Evolutionary conservation across 345 rosid genomes (phyloP), one percentile per base, ranked within the genome.

Genomic region (Eucalyptus melliodora): DNA sequence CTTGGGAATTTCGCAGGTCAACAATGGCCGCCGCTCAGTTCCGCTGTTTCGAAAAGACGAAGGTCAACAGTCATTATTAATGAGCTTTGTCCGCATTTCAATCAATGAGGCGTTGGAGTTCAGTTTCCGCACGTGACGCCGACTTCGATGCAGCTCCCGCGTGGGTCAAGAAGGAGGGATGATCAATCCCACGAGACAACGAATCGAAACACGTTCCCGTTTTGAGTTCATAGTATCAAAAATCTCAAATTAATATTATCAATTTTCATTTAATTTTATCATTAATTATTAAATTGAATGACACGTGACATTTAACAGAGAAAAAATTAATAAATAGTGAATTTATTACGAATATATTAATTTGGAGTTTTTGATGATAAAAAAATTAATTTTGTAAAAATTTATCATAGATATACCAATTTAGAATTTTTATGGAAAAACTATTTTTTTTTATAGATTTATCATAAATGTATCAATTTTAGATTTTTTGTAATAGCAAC

Each of bases 391-490:
- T 53, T 8, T 1, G 1, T 4, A 2, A 53, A 53, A 53, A 21
- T 1, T 53, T 53, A 8, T 53, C 0, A 19, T 0, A 1, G 0
- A 1, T 17, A 17, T 53, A 19, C 0, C 0, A 53, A 1, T 53
- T 53, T 19, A 0, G 0, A 0, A 53, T 19, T 53, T 53, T 53
- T 53, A 3, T 53, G 0, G 8, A 53, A 3, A 19, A 53, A 2
- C 0, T 7, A 19, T 1, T 8, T 1, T 19, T 53, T 53, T 53
- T 1, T 2, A 53, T 53, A 19, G 8, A 53, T 21, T 53, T 53
- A 53, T 21, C 0, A 21, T 4, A 3, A 53, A 4, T 19, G 0
- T 19, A 19, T 8, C 0, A 4, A 8, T 53, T 53, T 53, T 0
- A 53, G 1, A 8, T 53, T 53, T 53, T 4, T 8, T 0, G 11